A percentile compares a stretch with the other conserved stretches of the same genome.
Evolutionary conservation across 306 rosid genomes (phyloP).

Genomic region (Alnus rubra): DNA sequence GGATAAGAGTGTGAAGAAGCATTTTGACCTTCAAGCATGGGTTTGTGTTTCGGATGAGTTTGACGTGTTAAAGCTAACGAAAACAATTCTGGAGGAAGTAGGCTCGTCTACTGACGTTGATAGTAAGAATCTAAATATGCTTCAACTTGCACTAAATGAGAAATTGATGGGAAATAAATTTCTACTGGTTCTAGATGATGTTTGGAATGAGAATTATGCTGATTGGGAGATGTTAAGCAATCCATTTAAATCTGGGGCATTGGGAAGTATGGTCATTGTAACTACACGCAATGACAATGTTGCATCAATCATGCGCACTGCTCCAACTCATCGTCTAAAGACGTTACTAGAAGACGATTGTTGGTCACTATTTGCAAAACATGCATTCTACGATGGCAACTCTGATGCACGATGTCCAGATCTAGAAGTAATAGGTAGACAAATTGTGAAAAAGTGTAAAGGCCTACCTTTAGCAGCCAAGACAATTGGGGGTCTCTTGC

Average conservation of each 20-base stretch:
- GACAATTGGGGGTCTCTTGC: slow-evolving; percentile 22
- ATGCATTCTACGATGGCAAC: neutral
- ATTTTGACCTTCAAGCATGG: no score
- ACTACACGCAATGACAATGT: slow-evolving; percentile 19
- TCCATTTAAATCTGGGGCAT: slow-evolving; percentile 8
- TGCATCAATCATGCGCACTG: slow-evolving; percentile 10
- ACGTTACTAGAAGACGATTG: slow-evolving; percentile 18
- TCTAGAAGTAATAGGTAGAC: slow-evolving; percentile 3
- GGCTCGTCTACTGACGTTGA: neutral
- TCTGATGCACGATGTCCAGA: neutral
- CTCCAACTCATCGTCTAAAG: slow-evolving; percentile 1
- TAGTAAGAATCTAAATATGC: neutral
- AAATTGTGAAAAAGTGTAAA: slow-evolving; percentile 23
- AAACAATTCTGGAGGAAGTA: neutral
- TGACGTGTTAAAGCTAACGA: no score
- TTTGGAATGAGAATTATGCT: slow-evolving; percentile 25
- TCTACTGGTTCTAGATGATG: slow-evolving; percentile 28
- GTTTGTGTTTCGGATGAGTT: no score
- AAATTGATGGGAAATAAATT: slow-evolving; percentile 10
- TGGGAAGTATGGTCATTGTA: slow-evolving; percentile 14
- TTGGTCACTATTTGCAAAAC: slow-evolving; percentile 26
- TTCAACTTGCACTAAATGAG: neutral
- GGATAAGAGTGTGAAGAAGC: no score
- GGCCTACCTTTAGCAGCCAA: slow-evolving; percentile 24
- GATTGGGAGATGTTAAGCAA: slow-evolving; percentile 14